Evolutionary conservation across 2,329 filamentous ascomycete genomes (phyloP).

Genomic region (Trichoderma lentiforme): DNA sequence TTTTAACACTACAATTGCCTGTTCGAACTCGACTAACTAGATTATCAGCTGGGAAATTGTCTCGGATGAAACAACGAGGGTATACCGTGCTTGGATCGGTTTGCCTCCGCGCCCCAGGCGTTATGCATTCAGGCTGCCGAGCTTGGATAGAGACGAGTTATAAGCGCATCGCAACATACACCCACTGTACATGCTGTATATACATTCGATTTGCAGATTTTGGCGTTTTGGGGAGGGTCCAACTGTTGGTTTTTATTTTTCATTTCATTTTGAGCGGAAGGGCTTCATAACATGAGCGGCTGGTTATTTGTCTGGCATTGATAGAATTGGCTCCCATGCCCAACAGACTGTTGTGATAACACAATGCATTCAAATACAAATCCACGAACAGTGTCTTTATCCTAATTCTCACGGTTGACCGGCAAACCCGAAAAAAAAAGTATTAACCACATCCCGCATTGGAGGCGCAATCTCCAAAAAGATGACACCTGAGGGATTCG

Average conservation of each 20-base stretch:
- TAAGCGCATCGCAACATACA: constrained; percentile 26
- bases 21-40: background rate
- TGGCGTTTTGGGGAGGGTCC: background rate
- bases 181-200: constrained; percentile 13
- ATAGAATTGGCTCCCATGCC: background rate
- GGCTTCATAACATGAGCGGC: background rate
- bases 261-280: background rate
- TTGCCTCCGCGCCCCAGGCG: constrained; percentile 48
- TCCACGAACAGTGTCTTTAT: background rate
- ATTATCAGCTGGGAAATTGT: constrained; percentile 42
- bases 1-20: background rate
- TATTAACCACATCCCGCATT: background rate
- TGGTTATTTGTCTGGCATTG: background rate
- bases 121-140: constrained; percentile 46
- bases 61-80: constrained; percentile 43
- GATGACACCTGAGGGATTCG: constrained; percentile 33
- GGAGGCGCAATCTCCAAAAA: background rate
- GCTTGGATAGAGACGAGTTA: constrained; percentile 46
- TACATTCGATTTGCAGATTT: constrained; percentile 3
- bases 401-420: background rate
- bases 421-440: background rate
- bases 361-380: background rate
- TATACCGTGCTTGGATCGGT: constrained; percentile 52
- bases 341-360: background rate
- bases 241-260: background rate